Evolutionary conservation across 2,329 filamentous ascomycete species (phyloP).

Genomic region (Arthrinium puccinioides): DNA sequence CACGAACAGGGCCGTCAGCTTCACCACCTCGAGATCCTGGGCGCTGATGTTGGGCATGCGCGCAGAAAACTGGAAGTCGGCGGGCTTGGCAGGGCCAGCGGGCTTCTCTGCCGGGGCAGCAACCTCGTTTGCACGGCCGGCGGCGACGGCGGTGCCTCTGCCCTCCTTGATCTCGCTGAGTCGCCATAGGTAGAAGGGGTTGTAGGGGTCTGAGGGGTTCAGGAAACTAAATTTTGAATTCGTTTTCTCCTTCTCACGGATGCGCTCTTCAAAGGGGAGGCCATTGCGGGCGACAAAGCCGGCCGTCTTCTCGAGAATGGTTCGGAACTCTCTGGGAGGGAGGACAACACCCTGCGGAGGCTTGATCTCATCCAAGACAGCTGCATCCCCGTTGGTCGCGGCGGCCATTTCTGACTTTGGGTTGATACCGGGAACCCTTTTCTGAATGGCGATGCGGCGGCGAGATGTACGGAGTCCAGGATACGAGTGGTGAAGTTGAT

Average conservation of each 20-base stretch:
- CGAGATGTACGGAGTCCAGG: too few relatives aligned
- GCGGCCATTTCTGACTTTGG: slow-evolving; percentile 27
- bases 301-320: slow-evolving; percentile 83
- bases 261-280: slow-evolving; percentile 67
- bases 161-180: slow-evolving; percentile 79
- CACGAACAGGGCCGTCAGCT: slow-evolving; percentile 81
- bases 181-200: slow-evolving; percentile 86
- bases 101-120: slow-evolving; percentile 51
- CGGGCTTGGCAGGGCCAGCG: slow-evolving; percentile 75
- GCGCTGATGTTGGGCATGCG: slow-evolving; percentile 97
- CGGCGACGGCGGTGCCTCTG: slow-evolving; percentile 69
- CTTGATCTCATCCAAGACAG: slow-evolving; percentile 60
- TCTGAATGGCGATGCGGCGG: too few relatives aligned
- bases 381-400: slow-evolving; percentile 44
- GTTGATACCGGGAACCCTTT: slow-evolving; percentile 15
- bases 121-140: slow-evolving; percentile 63
- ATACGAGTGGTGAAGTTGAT: too few relatives aligned
- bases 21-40: slow-evolving; percentile 71
- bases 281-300: slow-evolving; percentile 75
- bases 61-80: slow-evolving; percentile 87
- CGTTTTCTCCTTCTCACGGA: slow-evolving; percentile 74
- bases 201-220: slow-evolving; percentile 71
- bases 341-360: slow-evolving; percentile 78
- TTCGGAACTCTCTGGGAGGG: slow-evolving; percentile 81
- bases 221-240: slow-evolving; percentile 94